Conservation (phyloP, 2,329 filamentous ascomycete species). For the Fusarium sp. region DNA sequence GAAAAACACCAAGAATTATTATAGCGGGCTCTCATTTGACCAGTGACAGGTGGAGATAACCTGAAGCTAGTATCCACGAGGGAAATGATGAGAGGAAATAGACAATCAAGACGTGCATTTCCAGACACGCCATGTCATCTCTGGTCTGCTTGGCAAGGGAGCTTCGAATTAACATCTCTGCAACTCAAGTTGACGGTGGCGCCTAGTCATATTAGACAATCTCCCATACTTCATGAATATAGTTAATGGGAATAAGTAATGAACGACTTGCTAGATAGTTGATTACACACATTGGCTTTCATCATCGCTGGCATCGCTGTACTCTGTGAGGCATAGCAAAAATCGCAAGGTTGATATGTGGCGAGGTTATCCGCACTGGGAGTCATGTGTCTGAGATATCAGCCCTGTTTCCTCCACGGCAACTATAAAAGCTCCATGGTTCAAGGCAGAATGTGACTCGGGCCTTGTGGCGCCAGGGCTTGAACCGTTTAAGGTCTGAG, state of each 20-base stretch:
- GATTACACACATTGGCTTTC: no score
- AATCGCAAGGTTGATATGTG: no score
- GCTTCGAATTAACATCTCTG: not conserved
- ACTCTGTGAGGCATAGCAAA: constrained; percentile 20
- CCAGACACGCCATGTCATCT: constrained; percentile 10
- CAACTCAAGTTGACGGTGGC: not conserved
- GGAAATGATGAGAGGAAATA: constrained; percentile 22
- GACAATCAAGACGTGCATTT: constrained; percentile 12
- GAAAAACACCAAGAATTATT: constrained; percentile 5
- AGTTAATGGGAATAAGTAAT: no score
- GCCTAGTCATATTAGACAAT: not conserved
- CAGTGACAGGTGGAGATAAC: constrained; percentile 14
- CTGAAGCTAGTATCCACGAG: constrained; percentile 9
- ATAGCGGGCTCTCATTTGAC: constrained; percentile 6
- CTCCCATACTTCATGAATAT: not conserved
- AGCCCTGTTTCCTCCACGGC: constrained; percentile 3
- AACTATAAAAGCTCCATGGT: constrained; percentile 11
- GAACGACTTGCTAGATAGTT: not conserved
- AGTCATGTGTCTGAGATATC: constrained; percentile 11
- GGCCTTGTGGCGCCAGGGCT: constrained; percentile 35
- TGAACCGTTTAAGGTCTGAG: constrained; percentile 36
- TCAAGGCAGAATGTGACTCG: constrained; percentile 17
- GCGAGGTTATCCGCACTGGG: not conserved
- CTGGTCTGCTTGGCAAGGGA: not conserved
- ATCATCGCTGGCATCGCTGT: constrained; percentile 8